Evolutionary conservation across 2,329 filamentous ascomycete species (phyloP).

Genomic region (Ceratocystis diversiconidia): DNA sequence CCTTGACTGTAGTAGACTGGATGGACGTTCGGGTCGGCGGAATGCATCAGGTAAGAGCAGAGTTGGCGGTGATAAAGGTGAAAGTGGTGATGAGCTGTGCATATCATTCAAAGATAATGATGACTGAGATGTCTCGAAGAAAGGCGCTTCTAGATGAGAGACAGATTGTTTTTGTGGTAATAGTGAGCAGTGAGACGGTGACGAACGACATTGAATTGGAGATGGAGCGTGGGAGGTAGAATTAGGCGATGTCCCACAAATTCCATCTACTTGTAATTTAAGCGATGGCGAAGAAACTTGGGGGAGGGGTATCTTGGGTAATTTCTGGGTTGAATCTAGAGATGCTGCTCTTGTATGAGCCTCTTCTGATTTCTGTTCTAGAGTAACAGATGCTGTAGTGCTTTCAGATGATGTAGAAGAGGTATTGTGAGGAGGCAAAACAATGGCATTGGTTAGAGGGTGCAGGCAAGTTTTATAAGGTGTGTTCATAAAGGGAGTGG

Average conservation of each 20-base stretch:
- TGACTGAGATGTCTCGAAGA: not conserved
- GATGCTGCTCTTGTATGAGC: not conserved
- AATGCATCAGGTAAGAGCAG: not conserved
- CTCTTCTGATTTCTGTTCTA: not conserved
- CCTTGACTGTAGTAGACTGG: not conserved
- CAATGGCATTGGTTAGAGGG: not conserved
- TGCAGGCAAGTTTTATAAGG: not conserved
- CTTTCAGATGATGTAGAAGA: not conserved
- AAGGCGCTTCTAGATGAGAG: not conserved
- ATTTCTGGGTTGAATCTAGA: not conserved
- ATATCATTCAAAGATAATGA: not conserved
- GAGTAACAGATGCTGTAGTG: not conserved
- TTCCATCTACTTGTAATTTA: not conserved
- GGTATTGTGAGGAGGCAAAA: not conserved
- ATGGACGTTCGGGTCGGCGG: not conserved
- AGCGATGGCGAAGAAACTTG: not conserved
- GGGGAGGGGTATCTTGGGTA: not conserved
- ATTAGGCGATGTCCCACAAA: not conserved
- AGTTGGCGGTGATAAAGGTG: not conserved
- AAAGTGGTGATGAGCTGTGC: not conserved
- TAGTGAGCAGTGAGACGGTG: not conserved
- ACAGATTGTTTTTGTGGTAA: not conserved
- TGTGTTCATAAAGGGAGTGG: not conserved
- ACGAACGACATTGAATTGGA: not conserved
- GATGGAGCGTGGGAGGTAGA: no score